A percentile compares a stretch with the other conserved stretches of the same genome.
phyloP scores from a whole-genome alignment of 2,329 filamentous ascomycete genomes.

The Hymenotorrendiella dingleyae region DNA sequence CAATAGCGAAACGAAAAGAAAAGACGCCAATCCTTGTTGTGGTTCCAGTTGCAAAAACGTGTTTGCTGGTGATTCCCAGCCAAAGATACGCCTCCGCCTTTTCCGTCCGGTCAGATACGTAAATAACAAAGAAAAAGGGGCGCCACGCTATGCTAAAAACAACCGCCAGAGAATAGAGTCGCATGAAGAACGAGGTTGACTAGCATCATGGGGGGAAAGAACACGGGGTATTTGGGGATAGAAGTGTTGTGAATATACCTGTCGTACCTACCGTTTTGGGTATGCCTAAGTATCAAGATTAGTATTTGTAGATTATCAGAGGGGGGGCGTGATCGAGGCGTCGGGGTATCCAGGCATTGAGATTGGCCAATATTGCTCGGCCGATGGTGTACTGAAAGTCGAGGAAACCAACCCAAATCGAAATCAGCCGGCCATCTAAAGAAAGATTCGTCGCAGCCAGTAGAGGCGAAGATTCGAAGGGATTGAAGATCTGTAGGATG shows the following conservation, averaged over 20 bases:
- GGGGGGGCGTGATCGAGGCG: constrained; percentile 1
- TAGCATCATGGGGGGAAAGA: constrained; percentile 3
- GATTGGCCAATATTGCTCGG: not conserved
- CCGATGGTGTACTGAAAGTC: not conserved
- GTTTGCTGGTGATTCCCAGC: not conserved
- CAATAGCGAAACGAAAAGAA: no score
- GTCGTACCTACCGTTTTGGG: constrained; percentile 20
- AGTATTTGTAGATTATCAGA: constrained; percentile 10
- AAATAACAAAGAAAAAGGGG: constrained; percentile 10
- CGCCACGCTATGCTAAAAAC: constrained; percentile 19
- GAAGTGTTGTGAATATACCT: constrained; percentile 21
- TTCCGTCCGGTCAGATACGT: constrained; percentile 1
- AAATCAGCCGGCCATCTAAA: not conserved
- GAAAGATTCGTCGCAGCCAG: not conserved
- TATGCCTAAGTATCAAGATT: constrained; percentile 17
- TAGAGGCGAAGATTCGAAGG: constrained; percentile 2
- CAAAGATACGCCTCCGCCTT: constrained; percentile 1
- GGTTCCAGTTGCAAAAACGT: not conserved
- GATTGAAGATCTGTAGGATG: not conserved
- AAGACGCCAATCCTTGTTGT: not conserved
- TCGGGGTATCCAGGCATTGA: constrained; percentile 2
- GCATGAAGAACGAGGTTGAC: not conserved
- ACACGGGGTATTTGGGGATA: no score
- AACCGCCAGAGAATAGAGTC: constrained; percentile 14
- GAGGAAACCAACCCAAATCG: no score